Evolutionary conservation across 257 asterid species (phyloP).

Genomic region (Capsicum rhomboideum): DNA sequence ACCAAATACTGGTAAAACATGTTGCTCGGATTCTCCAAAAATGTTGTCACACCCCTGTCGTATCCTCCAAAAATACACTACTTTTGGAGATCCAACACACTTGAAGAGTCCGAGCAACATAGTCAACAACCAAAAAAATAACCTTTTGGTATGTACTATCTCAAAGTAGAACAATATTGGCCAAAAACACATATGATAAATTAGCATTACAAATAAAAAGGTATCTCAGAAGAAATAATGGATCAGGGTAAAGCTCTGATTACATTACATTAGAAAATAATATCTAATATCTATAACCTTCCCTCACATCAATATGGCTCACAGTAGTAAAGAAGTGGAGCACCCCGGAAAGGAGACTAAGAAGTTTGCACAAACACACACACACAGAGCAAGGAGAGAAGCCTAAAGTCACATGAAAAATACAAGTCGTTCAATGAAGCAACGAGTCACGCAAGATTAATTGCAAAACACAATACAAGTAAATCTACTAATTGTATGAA

Average conservation of each 20-base stretch:
- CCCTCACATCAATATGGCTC: neutral
- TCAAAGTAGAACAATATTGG: neutral
- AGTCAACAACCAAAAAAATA: neutral
- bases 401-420: neutral
- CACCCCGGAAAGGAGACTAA: neutral
- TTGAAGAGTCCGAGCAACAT: neutral
- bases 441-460: neutral
- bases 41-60: neutral
- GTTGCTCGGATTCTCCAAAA: neutral
- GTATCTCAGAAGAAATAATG: neutral
- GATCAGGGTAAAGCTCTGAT: neutral
- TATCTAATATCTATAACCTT: neutral
- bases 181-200: neutral
- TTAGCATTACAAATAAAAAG: neutral
- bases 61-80: neutral
- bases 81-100: neutral
- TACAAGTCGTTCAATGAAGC: neutral
- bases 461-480: neutral
- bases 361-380: neutral
- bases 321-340: neutral
- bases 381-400: neutral
- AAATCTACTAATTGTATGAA: neutral
- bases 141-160: neutral
- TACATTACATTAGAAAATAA: neutral
- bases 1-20: neutral